A percentile compares a stretch with the other conserved stretches of the same genome.
Evolutionary conservation across 345 rosid genomes (phyloP).

Genomic region (Eutrema heterophyllum): DNA sequence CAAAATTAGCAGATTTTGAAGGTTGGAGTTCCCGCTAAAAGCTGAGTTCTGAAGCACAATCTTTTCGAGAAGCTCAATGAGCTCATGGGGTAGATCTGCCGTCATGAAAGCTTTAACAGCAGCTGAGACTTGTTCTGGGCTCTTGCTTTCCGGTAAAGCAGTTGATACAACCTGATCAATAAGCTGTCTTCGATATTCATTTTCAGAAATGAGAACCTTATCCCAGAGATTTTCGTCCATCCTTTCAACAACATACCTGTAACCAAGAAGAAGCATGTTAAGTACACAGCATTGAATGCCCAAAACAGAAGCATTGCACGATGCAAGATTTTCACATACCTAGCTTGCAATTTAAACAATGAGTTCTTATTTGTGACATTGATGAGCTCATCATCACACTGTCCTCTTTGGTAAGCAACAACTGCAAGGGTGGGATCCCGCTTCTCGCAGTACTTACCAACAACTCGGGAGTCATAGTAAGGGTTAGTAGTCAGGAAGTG

Average conservation of each 20-base stretch:
- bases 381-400: slow-evolving; percentile 95
- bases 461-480: slow-evolving; percentile 94
- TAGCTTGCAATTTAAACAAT: slow-evolving; percentile 95
- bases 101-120: slow-evolving; percentile 91
- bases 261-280: too few relatives aligned
- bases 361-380: slow-evolving; percentile 98
- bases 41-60: slow-evolving; percentile 98
- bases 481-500: slow-evolving; percentile 98
- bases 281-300: not conserved
- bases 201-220: slow-evolving; percentile 74
- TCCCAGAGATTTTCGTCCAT: slow-evolving; percentile 99
- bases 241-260: slow-evolving; percentile 97
- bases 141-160: slow-evolving; percentile 92
- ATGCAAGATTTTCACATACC: slow-evolving; percentile 45
- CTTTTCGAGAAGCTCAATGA: slow-evolving; percentile 90
- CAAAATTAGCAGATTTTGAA: slow-evolving; percentile 91
- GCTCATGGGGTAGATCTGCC: slow-evolving; percentile 78
- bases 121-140: slow-evolving; percentile 86
- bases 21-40: slow-evolving; percentile 97
- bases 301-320: too few relatives aligned
- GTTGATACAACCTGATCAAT: slow-evolving; percentile 98
- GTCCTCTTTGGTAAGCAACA: slow-evolving; percentile 97
- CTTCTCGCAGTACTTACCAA: slow-evolving; percentile 98
- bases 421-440: slow-evolving; percentile 99
- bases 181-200: slow-evolving; percentile 84